Evolutionary conservation across 768 basidiomycete genomes (phyloP), one percentile per base, ranked within the genome.

Genomic region (Leucocoprinus birnbaumii): DNA sequence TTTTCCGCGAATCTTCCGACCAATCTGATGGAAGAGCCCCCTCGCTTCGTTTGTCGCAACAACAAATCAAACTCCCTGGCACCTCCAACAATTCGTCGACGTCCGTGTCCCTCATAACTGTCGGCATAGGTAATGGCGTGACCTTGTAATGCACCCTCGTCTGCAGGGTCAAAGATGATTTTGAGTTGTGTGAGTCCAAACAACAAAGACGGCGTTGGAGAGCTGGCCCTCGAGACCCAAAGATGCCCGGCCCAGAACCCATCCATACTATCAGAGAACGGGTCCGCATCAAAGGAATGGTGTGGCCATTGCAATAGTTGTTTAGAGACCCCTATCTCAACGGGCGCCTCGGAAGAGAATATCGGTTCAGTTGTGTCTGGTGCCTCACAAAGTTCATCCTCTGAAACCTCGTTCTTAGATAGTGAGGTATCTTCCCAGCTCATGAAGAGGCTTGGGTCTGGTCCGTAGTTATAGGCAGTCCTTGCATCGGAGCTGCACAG

Each of bases 21-120:
- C 25, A 54, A 44, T 25, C 52, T n/a, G 10, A 59, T 38, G 18
- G 53, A 55, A 46, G 38, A 59, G 10, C 53, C 58, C 18, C 55
- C 53, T 11, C 5, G 5, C 3, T 55, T 42, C 22, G 45, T 51
- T 2, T 26, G 35, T 47, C 31, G 31, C 31, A 59, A 51, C 14
- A 48, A 27, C 14, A 59, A 43, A 31, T 50, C 48, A 16, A 51
- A 22, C 24, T 55, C 48, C 19, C 41, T 38, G n/a, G 16, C 11
- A 9, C n/a, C 54, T 4, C 14, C 40, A 16, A 6, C 40, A 3
- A 41, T 5, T 19, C 40, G 40, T 24, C 51, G 43, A 14, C 41
- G 41, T 5, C 51, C 51, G 10, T 44, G 16, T 13, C 34, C 43
- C 2, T 43, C 27, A 11, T 44, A 37, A 22, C 24, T 53, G 2